Evolutionary conservation across 202 grass and related monocot species (phyloP).

Genomic region (Dendrocalamus latiflorus): DNA sequence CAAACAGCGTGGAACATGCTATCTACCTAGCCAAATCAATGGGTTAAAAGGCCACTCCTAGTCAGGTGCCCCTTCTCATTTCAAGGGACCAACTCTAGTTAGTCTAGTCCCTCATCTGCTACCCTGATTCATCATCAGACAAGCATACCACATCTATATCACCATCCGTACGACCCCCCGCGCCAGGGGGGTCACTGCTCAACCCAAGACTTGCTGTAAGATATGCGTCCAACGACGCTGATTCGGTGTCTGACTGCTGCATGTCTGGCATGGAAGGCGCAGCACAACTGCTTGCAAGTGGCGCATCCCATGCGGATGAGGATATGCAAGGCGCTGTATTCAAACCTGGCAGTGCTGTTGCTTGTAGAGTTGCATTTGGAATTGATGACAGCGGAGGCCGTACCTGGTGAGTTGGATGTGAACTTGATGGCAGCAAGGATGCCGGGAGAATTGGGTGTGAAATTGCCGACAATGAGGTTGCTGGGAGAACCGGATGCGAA

Average conservation of each 20-base stretch:
- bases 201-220: slow-evolving; percentile 36
- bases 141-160: slow-evolving; percentile 38
- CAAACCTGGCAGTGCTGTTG: neutral
- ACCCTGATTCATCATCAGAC: slow-evolving; percentile 47
- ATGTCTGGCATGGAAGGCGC: neutral
- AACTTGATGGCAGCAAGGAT: slow-evolving; percentile 6
- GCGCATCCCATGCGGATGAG: neutral
- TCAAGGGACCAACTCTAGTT: neutral
- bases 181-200: neutral
- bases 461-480: neutral
- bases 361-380: neutral
- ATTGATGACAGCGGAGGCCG: neutral
- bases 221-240: slow-evolving; percentile 33
- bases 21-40: neutral
- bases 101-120: neutral
- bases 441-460: neutral
- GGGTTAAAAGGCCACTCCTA: neutral
- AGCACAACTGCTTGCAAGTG: neutral
- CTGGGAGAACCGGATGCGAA: neutral
- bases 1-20: neutral
- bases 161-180: neutral
- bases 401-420: neutral
- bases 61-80: neutral
- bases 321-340: too few relatives aligned
- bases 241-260: slow-evolving; percentile 4